Conservation (phyloP, 495 filamentous ascomycete genomes). For the Ramalina intermedia region DNA sequence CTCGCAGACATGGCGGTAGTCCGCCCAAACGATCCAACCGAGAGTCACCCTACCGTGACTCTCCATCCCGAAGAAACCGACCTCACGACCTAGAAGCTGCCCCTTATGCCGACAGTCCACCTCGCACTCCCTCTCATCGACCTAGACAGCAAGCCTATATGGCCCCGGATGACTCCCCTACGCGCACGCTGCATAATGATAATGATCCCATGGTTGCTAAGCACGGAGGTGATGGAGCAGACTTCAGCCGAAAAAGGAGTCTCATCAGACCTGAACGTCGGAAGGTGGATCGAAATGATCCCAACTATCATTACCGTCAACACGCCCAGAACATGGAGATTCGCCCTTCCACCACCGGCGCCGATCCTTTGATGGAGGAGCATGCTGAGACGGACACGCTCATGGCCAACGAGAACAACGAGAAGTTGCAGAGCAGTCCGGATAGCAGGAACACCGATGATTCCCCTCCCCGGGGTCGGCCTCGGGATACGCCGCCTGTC, state of each 20-base stretch:
- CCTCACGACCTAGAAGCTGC: slow-evolving; percentile 54
- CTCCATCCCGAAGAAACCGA: slow-evolving; percentile 46
- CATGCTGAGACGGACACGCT: slow-evolving; percentile 42
- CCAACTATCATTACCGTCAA: slow-evolving; percentile 87
- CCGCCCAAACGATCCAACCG: slow-evolving; percentile 43
- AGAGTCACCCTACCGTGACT: slow-evolving; percentile 50
- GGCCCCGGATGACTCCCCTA: slow-evolving; percentile 10
- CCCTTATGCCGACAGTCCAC: slow-evolving; percentile 31
- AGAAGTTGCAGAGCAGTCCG: slow-evolving; percentile 30
- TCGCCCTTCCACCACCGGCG: slow-evolving; percentile 76
- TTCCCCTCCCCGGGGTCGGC: slow-evolving; percentile 36
- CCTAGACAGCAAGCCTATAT: slow-evolving; percentile 17
- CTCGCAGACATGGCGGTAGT: slow-evolving; percentile 34
- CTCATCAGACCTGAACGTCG: slow-evolving; percentile 79
- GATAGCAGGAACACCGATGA: slow-evolving; percentile 11
- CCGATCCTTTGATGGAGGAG: slow-evolving; percentile 72
- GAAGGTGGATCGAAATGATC: slow-evolving; percentile 66
- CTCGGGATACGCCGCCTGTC: slow-evolving; percentile 16
- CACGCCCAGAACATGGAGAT: slow-evolving; percentile 78
- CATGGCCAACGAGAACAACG: slow-evolving; percentile 39
- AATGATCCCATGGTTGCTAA: not conserved
- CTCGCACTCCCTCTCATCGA: slow-evolving; percentile 20
- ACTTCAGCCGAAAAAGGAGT: slow-evolving; percentile 60
- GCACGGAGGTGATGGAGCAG: slow-evolving; percentile 24
- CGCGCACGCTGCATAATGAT: slow-evolving; percentile 10